Conservation (phyloP, 805 yeast species). For the Pichia exigua region DNA sequence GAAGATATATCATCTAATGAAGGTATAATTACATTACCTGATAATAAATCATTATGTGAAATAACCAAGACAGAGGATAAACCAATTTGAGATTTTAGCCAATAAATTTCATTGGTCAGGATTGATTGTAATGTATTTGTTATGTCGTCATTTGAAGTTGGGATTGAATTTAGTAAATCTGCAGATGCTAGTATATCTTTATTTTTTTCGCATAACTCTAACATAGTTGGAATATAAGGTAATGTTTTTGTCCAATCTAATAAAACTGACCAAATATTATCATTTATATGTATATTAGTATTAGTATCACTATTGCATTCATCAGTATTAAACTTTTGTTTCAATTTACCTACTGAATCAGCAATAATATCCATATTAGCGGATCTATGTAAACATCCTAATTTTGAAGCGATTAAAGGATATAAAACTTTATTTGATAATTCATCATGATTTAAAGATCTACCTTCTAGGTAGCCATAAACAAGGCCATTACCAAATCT, state of each 20-base stretch:
- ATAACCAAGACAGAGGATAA: conserved; percentile 48
- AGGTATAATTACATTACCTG: conserved; percentile 68
- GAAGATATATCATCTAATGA: conserved; percentile 1
- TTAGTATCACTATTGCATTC: not conserved
- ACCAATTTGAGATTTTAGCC: conserved; percentile 40
- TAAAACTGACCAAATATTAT: conserved; percentile 44
- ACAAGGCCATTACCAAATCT: conserved; percentile 66
- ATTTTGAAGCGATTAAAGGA: conserved; percentile 52
- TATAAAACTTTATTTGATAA: conserved; percentile 39
- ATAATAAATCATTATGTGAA: conserved; percentile 62
- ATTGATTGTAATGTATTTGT: conserved; percentile 14
- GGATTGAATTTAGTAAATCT: not conserved
- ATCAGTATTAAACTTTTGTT: conserved; percentile 18
- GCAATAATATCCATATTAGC: conserved; percentile 41
- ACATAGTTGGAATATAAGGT: conserved; percentile 40
- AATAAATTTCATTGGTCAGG: conserved; percentile 42
- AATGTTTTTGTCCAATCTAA: conserved; percentile 56
- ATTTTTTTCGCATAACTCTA: conserved; percentile 31
- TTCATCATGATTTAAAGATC: conserved; percentile 50
- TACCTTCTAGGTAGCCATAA: conserved; percentile 61
- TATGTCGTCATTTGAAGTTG: not conserved
- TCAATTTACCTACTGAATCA: conserved; percentile 35
- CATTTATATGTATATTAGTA: not conserved
- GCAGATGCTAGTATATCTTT: conserved; percentile 18
- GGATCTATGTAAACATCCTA: conserved; percentile 63